These are phyloP conservation scores for Coemansia sp. DNA, from an alignment of 192 early-diverging fungal species.

Conservation along the genomic window DNA sequence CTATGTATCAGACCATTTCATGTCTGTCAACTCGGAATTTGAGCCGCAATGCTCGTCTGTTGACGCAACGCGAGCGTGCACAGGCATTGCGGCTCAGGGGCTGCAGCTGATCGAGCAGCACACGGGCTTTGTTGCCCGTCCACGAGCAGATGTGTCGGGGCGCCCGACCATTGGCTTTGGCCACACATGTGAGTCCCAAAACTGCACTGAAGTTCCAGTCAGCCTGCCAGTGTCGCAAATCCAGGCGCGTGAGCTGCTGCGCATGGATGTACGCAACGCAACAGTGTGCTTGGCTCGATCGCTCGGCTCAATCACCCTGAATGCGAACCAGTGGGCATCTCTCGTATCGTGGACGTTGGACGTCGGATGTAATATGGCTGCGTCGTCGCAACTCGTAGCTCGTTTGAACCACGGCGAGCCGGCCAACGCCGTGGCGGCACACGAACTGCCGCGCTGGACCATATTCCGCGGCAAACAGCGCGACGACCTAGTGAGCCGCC, in stretches of 20 bases:
- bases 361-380: conserved; percentile 22
- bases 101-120: conserved; percentile 17
- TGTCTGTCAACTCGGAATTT: not conserved
- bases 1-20: conserved; percentile 11
- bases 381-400: conserved; percentile 15
- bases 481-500: not conserved
- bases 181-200: conserved; percentile 19
- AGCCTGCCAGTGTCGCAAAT: not conserved
- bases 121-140: conserved; percentile 15
- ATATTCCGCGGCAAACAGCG: not conserved
- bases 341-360: conserved; percentile 34
- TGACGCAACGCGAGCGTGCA: not conserved
- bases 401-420: conserved; percentile 23
- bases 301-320: not conserved
- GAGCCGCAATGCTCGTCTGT: conserved; percentile 3
- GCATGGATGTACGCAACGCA: conserved; percentile 3
- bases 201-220: not conserved
- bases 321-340: conserved; percentile 38
- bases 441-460: conserved; percentile 17
- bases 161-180: conserved; percentile 31
- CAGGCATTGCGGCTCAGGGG: conserved; percentile 5
- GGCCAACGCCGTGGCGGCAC: conserved; percentile 1
- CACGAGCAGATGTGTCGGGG: conserved; percentile 20
- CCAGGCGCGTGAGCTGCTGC: conserved; percentile 14
- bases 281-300: conserved; percentile 13